Evolutionary conservation across 2,329 filamentous ascomycete species (phyloP), one percentile per base, ranked within the genome.

Genomic region (Stemphylium beticola): DNA sequence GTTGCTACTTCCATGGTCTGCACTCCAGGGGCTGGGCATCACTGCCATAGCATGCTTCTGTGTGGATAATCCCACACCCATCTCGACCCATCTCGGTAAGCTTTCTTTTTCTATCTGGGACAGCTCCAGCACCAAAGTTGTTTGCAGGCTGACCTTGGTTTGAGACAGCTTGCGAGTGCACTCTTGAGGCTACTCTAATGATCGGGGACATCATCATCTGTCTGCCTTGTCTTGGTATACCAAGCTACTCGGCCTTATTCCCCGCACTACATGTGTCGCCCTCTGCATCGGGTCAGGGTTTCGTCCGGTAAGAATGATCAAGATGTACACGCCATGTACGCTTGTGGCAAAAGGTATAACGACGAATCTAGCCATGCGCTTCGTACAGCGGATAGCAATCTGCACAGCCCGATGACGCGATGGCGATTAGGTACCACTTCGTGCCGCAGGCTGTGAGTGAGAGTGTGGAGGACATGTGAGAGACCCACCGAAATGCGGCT

Each of bases 141-240:
- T 44, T 33, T 24, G 31, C 31, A 34, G 42, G 42, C 42, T 44
- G 18, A 20, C 31, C 15, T 24, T 8, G 6, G 31, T 26, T 20
- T 31, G 14, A 34, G 31, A 44, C 18, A 26, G 40, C 40, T 32
- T 18, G 24, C 9, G n/a, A 31, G n/a, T 18, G n/a, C 31, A 15
- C n/a, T 20, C 15, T 17, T 42, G 26, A 42, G 18, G 14, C 10
- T 32, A 32, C n/a, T 26, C 26, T 14, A 18, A 34, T 22, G 20
- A 20, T 15, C 14, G 18, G 20, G 18, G 18, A 24, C 22, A 24
- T 24, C 31, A 22, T 29, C 9, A 15, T 18, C 43, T 22, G 36
- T 52, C 49, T 52, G 49, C 49, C 49, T 52, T 18, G 49, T 24
- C 42, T 52, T 52, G 49, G 36, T 31, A 24, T 12, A 24, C 17